phyloP scores from a whole-genome alignment of 129 eudicot species.

The Heracleum sosnowskyi region DNA sequence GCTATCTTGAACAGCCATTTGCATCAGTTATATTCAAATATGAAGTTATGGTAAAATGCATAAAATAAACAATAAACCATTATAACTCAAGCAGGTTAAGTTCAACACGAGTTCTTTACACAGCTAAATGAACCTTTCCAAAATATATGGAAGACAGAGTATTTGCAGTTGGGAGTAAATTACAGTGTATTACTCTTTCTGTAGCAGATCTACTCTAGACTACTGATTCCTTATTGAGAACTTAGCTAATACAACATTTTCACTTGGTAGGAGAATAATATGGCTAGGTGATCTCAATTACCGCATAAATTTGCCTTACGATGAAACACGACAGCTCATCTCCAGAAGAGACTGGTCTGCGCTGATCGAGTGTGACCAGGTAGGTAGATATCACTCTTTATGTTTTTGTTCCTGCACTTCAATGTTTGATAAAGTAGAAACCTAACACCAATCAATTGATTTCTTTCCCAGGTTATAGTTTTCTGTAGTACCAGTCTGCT shows the following conservation, averaged over 20 bases:
- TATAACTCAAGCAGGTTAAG: background rate
- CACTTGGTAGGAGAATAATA: slow-evolving; percentile 58
- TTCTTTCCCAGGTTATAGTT: background rate
- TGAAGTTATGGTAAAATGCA: too few relatives aligned
- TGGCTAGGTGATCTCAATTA: slow-evolving; percentile 98
- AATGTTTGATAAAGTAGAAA: background rate
- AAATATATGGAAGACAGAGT: too few relatives aligned
- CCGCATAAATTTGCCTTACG: slow-evolving; percentile 81
- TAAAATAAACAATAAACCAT: too few relatives aligned
- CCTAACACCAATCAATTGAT: background rate
- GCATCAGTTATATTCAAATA: background rate
- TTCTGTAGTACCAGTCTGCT: background rate
- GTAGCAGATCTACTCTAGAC: background rate
- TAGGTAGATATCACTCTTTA: slow-evolving; percentile 18
- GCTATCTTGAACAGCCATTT: background rate
- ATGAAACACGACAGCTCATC: slow-evolving; percentile 56
- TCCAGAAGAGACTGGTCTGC: slow-evolving; percentile 62
- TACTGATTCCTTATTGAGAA: background rate
- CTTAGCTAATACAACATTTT: slow-evolving; percentile 4
- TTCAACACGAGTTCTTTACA: background rate
- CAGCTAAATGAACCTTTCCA: too few relatives aligned
- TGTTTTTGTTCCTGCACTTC: background rate
- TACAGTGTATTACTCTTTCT: background rate
- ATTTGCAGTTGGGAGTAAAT: too few relatives aligned
- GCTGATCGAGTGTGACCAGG: slow-evolving; percentile 79